A percentile compares a stretch with the other conserved stretches of the same genome.
Evolutionary conservation across 768 basidiomycete genomes (phyloP).

Genomic region (Collybia mongolica): DNA sequence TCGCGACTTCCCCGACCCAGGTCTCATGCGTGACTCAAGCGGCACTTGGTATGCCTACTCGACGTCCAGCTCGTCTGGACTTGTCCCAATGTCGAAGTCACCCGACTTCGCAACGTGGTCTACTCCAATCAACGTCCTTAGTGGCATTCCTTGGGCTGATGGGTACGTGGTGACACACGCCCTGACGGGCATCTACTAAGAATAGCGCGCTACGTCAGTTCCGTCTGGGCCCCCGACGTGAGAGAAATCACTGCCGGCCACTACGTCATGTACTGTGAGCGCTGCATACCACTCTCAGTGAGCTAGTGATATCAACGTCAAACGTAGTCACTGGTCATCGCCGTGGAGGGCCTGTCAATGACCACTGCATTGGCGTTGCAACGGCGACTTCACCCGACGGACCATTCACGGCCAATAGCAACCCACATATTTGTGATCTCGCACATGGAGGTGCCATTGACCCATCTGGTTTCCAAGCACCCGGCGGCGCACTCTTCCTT

Average conservation of each 20-base stretch:
- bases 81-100: conserved; percentile 3
- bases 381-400: conserved; percentile 18
- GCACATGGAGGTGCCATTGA: conserved; percentile 25
- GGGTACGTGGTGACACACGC: not conserved
- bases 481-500: conserved; percentile 22
- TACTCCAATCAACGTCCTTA: not conserved
- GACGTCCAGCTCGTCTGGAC: conserved; percentile 1
- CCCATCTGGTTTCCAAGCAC: conserved; percentile 21
- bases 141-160: conserved; percentile 1
- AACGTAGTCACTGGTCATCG: conserved; percentile 6
- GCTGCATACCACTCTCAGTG: not conserved
- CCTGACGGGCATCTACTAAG: too few relatives aligned
- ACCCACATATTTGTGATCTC: conserved; percentile 21
- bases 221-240: conserved; percentile 4
- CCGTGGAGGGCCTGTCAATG: conserved; percentile 4
- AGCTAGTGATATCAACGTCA: not conserved
- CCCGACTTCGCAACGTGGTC: not conserved
- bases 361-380: conserved; percentile 26
- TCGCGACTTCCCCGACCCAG: conserved; percentile 2
- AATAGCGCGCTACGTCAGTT: not conserved
- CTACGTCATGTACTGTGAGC: conserved; percentile 6
- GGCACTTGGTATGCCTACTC: conserved; percentile 5
- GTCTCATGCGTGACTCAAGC: conserved; percentile 2
- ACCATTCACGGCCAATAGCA: conserved; percentile 21
- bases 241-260: not conserved